phyloP scores from a whole-genome alignment of 2,329 filamentous ascomycete species.

The Cercospora beticola region DNA sequence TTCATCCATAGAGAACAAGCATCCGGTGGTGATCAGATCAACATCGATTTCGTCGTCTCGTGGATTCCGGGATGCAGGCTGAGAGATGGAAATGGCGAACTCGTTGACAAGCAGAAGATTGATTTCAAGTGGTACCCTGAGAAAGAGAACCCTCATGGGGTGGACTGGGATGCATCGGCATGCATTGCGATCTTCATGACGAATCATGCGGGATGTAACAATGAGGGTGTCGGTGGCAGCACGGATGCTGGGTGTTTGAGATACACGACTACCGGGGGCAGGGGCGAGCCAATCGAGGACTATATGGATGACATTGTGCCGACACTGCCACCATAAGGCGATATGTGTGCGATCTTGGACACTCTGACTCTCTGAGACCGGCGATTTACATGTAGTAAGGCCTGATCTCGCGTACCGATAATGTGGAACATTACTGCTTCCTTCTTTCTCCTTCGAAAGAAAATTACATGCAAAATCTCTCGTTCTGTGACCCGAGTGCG shows the following conservation, averaged over 20 bases:
- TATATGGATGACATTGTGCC: background rate
- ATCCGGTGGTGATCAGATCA: background rate
- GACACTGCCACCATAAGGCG: background rate
- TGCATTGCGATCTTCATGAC: background rate
- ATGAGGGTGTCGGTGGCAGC: background rate
- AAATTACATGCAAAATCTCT: background rate
- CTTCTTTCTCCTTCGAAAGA: background rate
- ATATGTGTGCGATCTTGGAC: background rate
- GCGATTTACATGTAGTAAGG: no score
- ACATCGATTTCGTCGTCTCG: background rate
- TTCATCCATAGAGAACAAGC: no score
- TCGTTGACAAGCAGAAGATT: background rate
- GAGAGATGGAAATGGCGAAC: background rate
- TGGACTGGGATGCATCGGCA: no score
- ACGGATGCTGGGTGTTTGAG: background rate
- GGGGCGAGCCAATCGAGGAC: background rate
- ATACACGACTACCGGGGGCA: background rate
- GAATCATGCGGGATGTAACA: background rate
- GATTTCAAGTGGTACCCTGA: background rate
- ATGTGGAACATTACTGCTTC: background rate
- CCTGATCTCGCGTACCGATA: background rate
- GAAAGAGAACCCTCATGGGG: no score
- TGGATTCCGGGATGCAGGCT: background rate
- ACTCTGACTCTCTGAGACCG: background rate
- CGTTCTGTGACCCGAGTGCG: no score